Evolutionary conservation across 1,139 yeast species (phyloP), one percentile per base, ranked within the genome.

Genomic region (Saccharomyces hybrid): DNA sequence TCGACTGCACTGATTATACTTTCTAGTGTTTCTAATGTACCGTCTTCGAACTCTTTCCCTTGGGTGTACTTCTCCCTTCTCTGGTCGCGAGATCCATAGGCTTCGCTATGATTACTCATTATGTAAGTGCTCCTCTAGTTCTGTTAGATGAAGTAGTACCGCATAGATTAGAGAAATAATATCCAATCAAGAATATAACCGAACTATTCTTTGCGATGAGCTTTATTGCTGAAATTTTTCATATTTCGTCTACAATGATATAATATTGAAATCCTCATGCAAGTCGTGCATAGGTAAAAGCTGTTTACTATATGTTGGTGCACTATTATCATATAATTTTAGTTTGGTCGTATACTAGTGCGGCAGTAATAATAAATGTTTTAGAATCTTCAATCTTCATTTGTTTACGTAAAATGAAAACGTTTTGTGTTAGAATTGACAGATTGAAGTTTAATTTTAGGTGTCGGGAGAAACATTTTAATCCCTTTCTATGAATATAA

Each of bases 11-110:
- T 49, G 13, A 67, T 46, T 8, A 67, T 52, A 4, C 42, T 55
- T 20, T 64, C 62, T 16, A 69, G 54, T 23, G 58, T 61, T 11
- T 68, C 71, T n/a, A 67, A 58, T 3, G 63, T 55, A 27, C 64
- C 65, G 56, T 63, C 62, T 32, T 67, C 69, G 13, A 65, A 56
- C 27, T 59, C 63, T 13, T 61, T 55, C 48, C 56, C 55, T 38
- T 54, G 56, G 13, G 52, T 47, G 46, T 50, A 53, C 27, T 58
- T 57, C 32, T 47, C 51, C 48, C 20, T 38, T 38, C 44, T 20
- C 25, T 38, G 44, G 20, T 38, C 44, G 44, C 44, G 44, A 20
- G 44, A 38, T 20, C 44, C 44, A 20, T 38, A 38, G 13, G 44
- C n/a, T 20, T 13, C 44, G 16, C 44, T 38, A 38, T 38, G 20